Conservation (phyloP, 495 filamentous ascomycete genomes). For the Pseudoneurospora amorphoporcata region DNA sequence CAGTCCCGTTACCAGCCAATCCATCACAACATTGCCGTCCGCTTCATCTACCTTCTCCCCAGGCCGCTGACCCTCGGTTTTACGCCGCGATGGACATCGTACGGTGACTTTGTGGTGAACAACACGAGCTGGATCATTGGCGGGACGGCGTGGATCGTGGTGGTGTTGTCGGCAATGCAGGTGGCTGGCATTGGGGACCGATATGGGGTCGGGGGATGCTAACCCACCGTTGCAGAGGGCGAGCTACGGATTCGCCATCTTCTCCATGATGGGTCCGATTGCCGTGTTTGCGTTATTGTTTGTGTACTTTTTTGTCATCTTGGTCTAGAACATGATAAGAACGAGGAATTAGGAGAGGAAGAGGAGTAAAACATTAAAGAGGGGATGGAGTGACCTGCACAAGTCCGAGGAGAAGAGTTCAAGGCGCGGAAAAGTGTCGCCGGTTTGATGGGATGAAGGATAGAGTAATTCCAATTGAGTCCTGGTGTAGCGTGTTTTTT, state of each 20-base stretch:
- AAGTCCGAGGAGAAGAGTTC: background rate
- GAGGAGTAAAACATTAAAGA: background rate
- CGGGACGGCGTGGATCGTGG: slow-evolving; percentile 39
- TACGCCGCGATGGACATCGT: slow-evolving; percentile 21
- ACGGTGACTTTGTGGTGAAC: slow-evolving; percentile 29
- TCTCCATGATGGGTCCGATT: slow-evolving; percentile 31
- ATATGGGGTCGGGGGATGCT: background rate
- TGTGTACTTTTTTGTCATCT: background rate
- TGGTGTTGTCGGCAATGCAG: slow-evolving; percentile 50
- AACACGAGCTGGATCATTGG: slow-evolving; percentile 38
- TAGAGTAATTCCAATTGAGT: background rate
- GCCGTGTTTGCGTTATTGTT: background rate
- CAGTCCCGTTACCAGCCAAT: slow-evolving; percentile 15
- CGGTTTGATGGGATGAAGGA: background rate
- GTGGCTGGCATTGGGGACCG: slow-evolving; percentile 45
- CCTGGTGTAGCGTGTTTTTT: background rate
- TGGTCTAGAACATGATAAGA: background rate
- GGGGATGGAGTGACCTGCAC: background rate
- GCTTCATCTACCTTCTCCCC: slow-evolving; percentile 25
- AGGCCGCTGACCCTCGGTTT: slow-evolving; percentile 8
- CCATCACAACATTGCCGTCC: slow-evolving; percentile 24
- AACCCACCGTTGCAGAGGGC: slow-evolving; percentile 31
- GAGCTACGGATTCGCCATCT: slow-evolving; percentile 45
- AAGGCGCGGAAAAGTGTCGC: background rate
- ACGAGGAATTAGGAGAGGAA: background rate